Evolutionary conservation across 148 eudicot genomes (phyloP).

Genomic region (Amaranthus palmeri): DNA sequence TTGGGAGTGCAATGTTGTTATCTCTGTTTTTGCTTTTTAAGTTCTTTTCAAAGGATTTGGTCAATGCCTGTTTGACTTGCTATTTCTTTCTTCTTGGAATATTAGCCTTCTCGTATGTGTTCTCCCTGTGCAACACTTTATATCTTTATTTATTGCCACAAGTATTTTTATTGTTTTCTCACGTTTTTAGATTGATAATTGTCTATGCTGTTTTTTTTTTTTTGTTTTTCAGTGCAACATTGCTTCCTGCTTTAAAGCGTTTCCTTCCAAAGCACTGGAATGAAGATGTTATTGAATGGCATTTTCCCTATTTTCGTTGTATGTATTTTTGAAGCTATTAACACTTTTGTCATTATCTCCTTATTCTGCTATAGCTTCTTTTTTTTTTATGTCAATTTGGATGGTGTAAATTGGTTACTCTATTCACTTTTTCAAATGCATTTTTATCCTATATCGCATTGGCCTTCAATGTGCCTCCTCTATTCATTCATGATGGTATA

Average conservation of each 20-base stretch:
- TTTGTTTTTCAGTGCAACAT: constrained; percentile 63
- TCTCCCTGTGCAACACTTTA: constrained; percentile 13
- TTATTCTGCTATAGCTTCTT: not conserved
- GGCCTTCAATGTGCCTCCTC: not conserved
- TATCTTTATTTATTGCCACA: too few relatives aligned
- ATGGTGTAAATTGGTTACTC: not conserved
- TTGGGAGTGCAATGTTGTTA: constrained; percentile 93
- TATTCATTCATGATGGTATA: not conserved
- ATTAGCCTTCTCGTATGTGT: constrained; percentile 84
- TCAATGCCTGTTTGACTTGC: constrained; percentile 84
- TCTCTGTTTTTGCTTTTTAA: constrained; percentile 92
- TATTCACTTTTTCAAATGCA: not conserved
- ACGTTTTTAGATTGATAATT: not conserved
- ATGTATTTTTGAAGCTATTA: constrained; percentile 15
- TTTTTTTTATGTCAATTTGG: not conserved
- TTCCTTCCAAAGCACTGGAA: constrained; percentile 85
- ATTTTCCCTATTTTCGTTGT: constrained; percentile 72
- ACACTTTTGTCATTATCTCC: not conserved
- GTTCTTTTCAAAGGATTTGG: constrained; percentile 91
- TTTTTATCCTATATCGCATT: not conserved
- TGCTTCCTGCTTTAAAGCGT: constrained; percentile 73
- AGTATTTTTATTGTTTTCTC: not conserved
- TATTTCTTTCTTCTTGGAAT: constrained; percentile 94
- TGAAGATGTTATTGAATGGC: constrained; percentile 73
- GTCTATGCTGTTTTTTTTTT: not conserved